These are phyloP conservation scores for Omphalotus guepiniiformis DNA, from an alignment of 768 basidiomycete genomes.

Conservation along the genomic window DNA sequence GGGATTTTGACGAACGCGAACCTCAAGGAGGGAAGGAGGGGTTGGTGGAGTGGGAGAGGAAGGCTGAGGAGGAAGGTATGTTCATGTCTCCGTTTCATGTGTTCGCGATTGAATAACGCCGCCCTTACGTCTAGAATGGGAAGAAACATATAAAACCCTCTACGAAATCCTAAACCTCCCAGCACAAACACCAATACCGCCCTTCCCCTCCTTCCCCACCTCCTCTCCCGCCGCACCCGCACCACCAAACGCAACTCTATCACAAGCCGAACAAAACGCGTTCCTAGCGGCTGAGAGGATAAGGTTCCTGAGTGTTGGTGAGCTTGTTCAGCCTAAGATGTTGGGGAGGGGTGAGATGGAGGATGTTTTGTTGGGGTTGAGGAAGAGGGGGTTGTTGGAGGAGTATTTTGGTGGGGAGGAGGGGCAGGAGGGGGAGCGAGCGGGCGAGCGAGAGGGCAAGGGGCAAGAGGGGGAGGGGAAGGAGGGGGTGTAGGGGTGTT, in stretches of 20 bases:
- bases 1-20: conserved; percentile 81
- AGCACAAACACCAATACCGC: conserved; percentile 46
- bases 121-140: conserved; percentile 50
- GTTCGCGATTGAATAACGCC: background rate
- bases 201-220: conserved; percentile 47
- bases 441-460: background rate
- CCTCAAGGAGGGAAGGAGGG: too few relatives aligned
- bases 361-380: conserved; percentile 61
- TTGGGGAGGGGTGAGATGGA: conserved; percentile 81
- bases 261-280: conserved; percentile 34
- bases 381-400: conserved; percentile 79
- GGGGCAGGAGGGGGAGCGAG: background rate
- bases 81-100: conserved; percentile 5
- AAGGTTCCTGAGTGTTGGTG: conserved; percentile 68
- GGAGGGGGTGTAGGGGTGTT: too few relatives aligned
- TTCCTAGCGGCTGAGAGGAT: conserved; percentile 66
- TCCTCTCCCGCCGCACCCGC: conserved; percentile 18
- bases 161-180: conserved; percentile 50
- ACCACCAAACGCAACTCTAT: conserved; percentile 20
- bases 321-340: conserved; percentile 71
- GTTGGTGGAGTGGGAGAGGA: conserved; percentile 68
- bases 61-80: conserved; percentile 71
- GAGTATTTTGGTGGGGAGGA: conserved; percentile 54
- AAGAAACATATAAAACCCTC: conserved; percentile 53
- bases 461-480: too few relatives aligned